Conservation (phyloP, 1,139 yeast genomes). For the Yamadazyma pseudoaaseri region DNA sequence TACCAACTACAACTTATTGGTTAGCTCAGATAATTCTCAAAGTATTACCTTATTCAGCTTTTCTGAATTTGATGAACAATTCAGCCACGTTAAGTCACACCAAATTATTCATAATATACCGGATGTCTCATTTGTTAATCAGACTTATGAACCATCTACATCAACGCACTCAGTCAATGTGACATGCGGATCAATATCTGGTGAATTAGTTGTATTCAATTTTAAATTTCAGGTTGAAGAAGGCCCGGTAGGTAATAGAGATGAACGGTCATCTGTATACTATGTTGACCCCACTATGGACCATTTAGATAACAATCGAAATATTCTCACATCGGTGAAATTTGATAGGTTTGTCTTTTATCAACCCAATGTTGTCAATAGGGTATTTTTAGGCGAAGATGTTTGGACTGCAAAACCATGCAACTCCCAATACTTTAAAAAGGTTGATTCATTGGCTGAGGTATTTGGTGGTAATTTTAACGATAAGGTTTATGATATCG, state of each 20-base stretch:
- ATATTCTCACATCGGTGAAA: constrained; percentile 6
- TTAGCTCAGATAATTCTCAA: constrained; percentile 59
- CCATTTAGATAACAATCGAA: constrained; percentile 17
- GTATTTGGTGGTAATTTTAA: constrained; percentile 48
- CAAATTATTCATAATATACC: constrained; percentile 60
- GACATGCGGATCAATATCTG: constrained; percentile 48
- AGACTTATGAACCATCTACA: constrained; percentile 10
- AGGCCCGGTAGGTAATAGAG: constrained; percentile 27
- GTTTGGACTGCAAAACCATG: constrained; percentile 57
- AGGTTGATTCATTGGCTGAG: constrained; percentile 46
- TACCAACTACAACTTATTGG: constrained; percentile 29
- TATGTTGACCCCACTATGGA: constrained; percentile 32
- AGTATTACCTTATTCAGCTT: constrained; percentile 42
- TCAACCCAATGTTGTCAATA: constrained; percentile 23
- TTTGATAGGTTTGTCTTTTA: constrained; percentile 25
- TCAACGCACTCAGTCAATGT: constrained; percentile 21
- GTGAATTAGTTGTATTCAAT: constrained; percentile 44
- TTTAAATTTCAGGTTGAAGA: constrained; percentile 24
- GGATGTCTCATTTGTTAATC: constrained; percentile 43
- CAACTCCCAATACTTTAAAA: constrained; percentile 39
- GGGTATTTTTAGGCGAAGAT: constrained; percentile 44
- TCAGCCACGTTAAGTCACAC: constrained; percentile 38
- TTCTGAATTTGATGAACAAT: constrained; percentile 23
- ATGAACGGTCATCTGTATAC: constrained; percentile 13
- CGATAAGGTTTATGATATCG: constrained; percentile 23